Evolutionary conservation across 2,329 filamentous ascomycete genomes (phyloP).

Genomic region (Diaporthe ilicicola): DNA sequence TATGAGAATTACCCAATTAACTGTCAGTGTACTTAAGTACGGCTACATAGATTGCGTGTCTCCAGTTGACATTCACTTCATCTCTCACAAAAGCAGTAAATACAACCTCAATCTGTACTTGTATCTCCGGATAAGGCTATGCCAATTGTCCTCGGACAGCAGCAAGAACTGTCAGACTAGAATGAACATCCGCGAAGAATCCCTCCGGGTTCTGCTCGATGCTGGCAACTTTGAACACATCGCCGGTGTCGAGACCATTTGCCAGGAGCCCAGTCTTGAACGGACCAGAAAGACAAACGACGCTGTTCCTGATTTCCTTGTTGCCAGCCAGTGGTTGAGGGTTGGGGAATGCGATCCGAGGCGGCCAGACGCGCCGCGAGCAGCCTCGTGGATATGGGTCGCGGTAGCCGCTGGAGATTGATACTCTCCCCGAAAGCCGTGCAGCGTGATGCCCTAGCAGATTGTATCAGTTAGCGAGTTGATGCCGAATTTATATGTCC

Average conservation of each 20-base stretch:
- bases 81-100: no score
- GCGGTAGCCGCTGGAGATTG: slow-evolving; percentile 54
- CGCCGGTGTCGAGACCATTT: slow-evolving; percentile 53
- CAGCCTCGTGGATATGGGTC: slow-evolving; percentile 59
- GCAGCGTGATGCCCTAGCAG: slow-evolving; percentile 55
- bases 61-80: no score
- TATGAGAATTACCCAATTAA: no score
- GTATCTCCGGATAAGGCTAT: neutral
- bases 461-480: slow-evolving; percentile 47
- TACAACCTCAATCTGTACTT: neutral
- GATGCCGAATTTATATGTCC: slow-evolving; percentile 58
- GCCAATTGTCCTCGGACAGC: slow-evolving; percentile 56
- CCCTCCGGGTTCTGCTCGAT: slow-evolving; percentile 56
- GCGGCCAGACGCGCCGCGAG: slow-evolving; percentile 51
- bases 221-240: slow-evolving; percentile 52
- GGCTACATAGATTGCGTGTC: neutral
- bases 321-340: slow-evolving; percentile 43
- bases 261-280: slow-evolving; percentile 52
- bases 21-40: neutral
- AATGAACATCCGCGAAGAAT: slow-evolving; percentile 60
- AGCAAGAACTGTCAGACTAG: slow-evolving; percentile 50
- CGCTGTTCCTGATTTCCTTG: slow-evolving; percentile 35
- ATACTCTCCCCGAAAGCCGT: slow-evolving; percentile 54
- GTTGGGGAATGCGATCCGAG: slow-evolving; percentile 56
- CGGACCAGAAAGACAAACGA: slow-evolving; percentile 45